Evolutionary conservation across 1,284 basidiomycete species (phyloP).

Genomic region (Apiotrichum laibachii): DNA sequence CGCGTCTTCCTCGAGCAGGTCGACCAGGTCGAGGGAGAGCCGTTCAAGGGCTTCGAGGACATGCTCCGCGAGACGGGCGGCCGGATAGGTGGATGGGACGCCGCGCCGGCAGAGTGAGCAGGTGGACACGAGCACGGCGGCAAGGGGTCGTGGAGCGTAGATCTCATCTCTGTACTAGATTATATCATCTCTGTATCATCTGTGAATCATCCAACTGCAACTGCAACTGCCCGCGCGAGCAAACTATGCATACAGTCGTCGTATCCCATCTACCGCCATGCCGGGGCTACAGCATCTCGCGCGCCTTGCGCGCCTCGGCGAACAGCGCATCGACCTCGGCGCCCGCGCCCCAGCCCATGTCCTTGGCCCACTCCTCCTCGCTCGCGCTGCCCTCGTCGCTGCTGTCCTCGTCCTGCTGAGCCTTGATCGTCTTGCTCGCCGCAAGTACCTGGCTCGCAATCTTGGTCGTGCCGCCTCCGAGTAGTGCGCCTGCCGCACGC

Average conservation of each 20-base stretch:
- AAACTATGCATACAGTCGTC: too few relatives aligned
- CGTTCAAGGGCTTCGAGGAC: constrained; percentile 46
- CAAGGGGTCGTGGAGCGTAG: too few relatives aligned
- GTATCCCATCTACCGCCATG: too few relatives aligned
- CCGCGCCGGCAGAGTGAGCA: neutral
- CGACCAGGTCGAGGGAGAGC: constrained; percentile 32
- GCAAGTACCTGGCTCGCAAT: constrained; percentile 21
- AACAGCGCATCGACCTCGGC: constrained; percentile 28
- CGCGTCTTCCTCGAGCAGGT: constrained; percentile 27
- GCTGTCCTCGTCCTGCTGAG: constrained; percentile 2
- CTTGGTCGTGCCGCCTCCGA: constrained; percentile 13
- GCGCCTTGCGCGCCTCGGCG: constrained; percentile 21
- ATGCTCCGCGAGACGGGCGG: constrained; percentile 45
- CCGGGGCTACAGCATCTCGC: constrained; percentile 11
- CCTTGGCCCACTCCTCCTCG: constrained; percentile 32
- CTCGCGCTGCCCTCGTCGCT: constrained; percentile 19
- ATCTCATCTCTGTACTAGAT: too few relatives aligned
- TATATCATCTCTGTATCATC: too few relatives aligned
- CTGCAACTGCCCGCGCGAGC: too few relatives aligned
- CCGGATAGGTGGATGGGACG: constrained; percentile 45
- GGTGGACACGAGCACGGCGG: too few relatives aligned
- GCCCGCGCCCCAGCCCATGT: constrained; percentile 28
- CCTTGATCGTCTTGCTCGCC: constrained; percentile 16
- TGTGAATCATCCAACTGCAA: too few relatives aligned
- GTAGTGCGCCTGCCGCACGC: constrained; percentile 4